A percentile compares a stretch with the other conserved stretches of the same genome.
phyloP scores from a whole-genome alignment of 2,329 filamentous ascomycete species.

The Fusarium miscanthi region DNA sequence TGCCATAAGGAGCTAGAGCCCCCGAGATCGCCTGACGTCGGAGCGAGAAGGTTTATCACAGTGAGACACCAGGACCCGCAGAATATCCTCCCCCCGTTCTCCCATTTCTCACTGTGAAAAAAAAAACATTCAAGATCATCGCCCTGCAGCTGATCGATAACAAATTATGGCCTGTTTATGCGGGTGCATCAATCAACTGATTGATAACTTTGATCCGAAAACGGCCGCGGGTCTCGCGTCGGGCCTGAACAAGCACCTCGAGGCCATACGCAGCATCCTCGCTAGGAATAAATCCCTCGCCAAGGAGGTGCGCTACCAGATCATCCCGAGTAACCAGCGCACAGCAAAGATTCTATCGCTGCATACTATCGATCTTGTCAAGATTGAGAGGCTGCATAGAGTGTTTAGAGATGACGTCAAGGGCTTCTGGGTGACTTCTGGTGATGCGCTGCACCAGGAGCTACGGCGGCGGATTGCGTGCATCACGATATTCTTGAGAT shows the following conservation, averaged over 20 bases:
- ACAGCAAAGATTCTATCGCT: constrained; percentile 47
- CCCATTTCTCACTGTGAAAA: constrained; percentile 30
- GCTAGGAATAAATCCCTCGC: constrained; percentile 45
- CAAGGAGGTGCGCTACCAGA: constrained; percentile 47
- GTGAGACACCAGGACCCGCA: constrained; percentile 28
- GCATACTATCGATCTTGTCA: constrained; percentile 23
- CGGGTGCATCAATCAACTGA: constrained; percentile 37
- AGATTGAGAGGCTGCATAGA: constrained; percentile 24
- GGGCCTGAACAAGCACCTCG: constrained; percentile 45
- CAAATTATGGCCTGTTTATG: constrained; percentile 40
- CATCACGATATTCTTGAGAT: constrained; percentile 47
- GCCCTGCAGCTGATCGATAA: neutral
- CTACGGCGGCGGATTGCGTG: constrained; percentile 47
- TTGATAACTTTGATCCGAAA: constrained; percentile 37
- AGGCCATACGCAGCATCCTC: constrained; percentile 41
- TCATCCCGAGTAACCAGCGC: constrained; percentile 47
- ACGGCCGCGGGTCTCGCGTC: constrained; percentile 38
- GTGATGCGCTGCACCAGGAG: constrained; percentile 36
- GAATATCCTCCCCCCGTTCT: neutral
- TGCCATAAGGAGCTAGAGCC: neutral
- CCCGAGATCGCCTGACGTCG: constrained; percentile 10
- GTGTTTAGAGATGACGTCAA: constrained; percentile 25
- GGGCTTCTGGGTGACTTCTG: constrained; percentile 40
- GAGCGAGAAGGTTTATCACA: constrained; percentile 31
- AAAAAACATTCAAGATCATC: neutral